A percentile compares a stretch with the other conserved stretches of the same genome.
Conservation (phyloP, 2,329 filamentous ascomycete species). For the Dactylellina drechsleri region DNA sequence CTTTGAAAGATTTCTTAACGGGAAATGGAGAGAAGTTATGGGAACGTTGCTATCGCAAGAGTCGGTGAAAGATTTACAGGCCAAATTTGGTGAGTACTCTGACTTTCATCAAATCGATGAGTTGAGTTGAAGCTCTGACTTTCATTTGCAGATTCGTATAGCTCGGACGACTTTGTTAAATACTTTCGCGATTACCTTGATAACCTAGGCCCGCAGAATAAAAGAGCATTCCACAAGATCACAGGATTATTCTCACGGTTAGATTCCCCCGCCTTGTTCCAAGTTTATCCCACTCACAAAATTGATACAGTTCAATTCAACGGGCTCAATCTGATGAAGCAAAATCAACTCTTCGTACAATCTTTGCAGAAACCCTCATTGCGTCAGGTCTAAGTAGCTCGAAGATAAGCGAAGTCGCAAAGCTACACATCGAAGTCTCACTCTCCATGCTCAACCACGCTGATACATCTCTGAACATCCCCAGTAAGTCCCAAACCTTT, state of each 20-base stretch:
- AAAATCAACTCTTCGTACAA: constrained; percentile 39
- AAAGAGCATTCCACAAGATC: constrained; percentile 81
- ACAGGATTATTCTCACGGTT: constrained; percentile 74
- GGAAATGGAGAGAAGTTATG: constrained; percentile 89
- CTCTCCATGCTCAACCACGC: constrained; percentile 46
- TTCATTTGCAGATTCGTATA: constrained; percentile 61
- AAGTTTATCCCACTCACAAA: background rate
- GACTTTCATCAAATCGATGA: constrained; percentile 68
- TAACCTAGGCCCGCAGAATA: constrained; percentile 63
- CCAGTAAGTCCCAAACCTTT: constrained; percentile 36
- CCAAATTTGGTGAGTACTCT: constrained; percentile 72
- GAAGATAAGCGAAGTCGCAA: constrained; percentile 53
- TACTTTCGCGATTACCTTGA: constrained; percentile 68
- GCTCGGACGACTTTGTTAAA: constrained; percentile 66
- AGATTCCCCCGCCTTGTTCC: background rate
- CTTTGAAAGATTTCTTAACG: constrained; percentile 90
- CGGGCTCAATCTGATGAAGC: constrained; percentile 29
- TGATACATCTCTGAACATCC: constrained; percentile 27
- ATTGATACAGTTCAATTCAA: constrained; percentile 30
- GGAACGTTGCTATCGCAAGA: constrained; percentile 81
- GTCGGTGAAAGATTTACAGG: constrained; percentile 78
- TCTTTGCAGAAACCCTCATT: constrained; percentile 44
- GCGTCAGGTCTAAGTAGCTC: constrained; percentile 50
- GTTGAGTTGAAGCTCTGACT: constrained; percentile 64
- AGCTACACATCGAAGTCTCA: constrained; percentile 38